Evolutionary conservation across 129 eudicot genomes (phyloP), one percentile per base, ranked within the genome.

Genomic region (Artemisia tridentata): DNA sequence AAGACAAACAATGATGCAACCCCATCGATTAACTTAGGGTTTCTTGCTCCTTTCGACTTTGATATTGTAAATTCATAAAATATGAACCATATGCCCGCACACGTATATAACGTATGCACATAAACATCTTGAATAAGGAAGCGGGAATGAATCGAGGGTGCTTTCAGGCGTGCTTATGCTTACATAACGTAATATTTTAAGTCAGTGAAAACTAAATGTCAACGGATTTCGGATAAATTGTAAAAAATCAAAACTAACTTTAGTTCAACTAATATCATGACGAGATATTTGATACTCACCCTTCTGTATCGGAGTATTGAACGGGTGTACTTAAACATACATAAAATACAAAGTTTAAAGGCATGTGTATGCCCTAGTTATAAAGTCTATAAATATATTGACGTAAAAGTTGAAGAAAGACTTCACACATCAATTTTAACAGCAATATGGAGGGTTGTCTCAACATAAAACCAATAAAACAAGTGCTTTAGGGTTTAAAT

Each of bases 121-220:
- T 48, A 71, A 1, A 50, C 51, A 29, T 19, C 52, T 73, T 31
- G 43, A 59, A 13, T 25, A 11, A 0, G 16, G n/a, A 49, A 8
- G 54, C 4, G 16, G n/a, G n/a, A 49, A 49, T 50, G 15, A 60
- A 60, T 14, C 11, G 31, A 73, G 19, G 21, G 54, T 56, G 52
- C 16, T 18, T 63, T 73, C 45, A 73, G 56, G 78, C 78, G 71
- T 73, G 78, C 65, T 72, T 34, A 64, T 63, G 72, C 78, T 51
- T 74, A 74, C 78, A 64, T 34, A 73, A 50, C 20, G 7, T 19
- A 50, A 52, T 34, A 21, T 34, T 64, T 16, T 15, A 14, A 3
- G 47, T 53, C 0, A 15, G 78, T 53, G 20, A 41, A 73, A 63
- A 19, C 15, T 18, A 49, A 51, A 63, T 41, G 78, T 73, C 71